These are phyloP conservation scores for Rhizopogon sp. DNA, from an alignment of 768 basidiomycete species.

Conservation along the genomic window DNA sequence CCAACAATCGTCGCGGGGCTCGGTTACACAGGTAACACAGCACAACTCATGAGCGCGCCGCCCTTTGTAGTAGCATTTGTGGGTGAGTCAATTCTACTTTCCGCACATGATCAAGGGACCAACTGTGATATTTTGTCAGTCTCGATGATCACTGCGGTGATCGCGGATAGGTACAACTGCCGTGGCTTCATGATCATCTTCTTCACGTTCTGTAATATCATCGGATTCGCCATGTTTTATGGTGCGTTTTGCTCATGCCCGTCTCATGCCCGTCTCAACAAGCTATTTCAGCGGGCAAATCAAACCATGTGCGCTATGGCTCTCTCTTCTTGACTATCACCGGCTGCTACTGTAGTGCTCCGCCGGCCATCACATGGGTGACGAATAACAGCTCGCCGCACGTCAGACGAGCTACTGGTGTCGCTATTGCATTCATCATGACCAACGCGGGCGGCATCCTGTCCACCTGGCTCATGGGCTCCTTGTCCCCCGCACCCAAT, in stretches of 20 bases:
- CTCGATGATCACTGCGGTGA: constrained; percentile 36
- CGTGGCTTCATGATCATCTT: constrained; percentile 46
- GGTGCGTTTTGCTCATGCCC: constrained; percentile 27
- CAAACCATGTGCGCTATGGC: constrained; percentile 42
- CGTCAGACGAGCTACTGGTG: constrained; percentile 49
- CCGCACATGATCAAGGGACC: neutral
- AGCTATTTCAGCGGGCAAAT: constrained; percentile 14
- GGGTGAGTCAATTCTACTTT: constrained; percentile 25
- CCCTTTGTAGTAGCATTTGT: constrained; percentile 49
- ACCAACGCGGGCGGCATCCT: constrained; percentile 59
- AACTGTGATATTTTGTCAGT: constrained; percentile 18
- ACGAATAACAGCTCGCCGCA: constrained; percentile 60
- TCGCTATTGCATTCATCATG: constrained; percentile 54
- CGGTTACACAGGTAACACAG: constrained; percentile 47
- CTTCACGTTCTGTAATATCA: constrained; percentile 35
- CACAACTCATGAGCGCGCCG: constrained; percentile 60
- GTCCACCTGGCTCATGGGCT: constrained; percentile 54
- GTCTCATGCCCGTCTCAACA: neutral
- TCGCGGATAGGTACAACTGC: constrained; percentile 49
- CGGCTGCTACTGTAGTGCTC: constrained; percentile 49
- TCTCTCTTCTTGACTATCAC: constrained; percentile 52
- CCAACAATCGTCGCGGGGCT: constrained; percentile 67
- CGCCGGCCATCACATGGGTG: constrained; percentile 52
- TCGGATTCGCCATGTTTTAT: constrained; percentile 55
- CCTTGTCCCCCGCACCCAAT: constrained; percentile 41